Conservation (phyloP, 768 basidiomycete species). For the Suillus placidus region DNA sequence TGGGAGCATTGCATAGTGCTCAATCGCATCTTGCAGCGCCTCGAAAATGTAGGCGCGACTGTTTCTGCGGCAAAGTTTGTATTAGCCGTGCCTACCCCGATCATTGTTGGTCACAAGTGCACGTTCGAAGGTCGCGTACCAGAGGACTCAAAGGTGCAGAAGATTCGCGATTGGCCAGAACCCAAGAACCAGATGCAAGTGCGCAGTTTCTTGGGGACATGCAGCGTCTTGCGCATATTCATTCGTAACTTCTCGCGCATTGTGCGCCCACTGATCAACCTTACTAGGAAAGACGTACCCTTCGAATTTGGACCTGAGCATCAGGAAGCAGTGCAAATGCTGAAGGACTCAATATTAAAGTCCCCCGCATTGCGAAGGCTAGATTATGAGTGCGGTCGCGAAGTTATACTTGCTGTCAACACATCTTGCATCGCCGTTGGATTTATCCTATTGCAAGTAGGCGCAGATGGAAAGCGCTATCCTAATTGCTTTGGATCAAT, state of each 20-base stretch:
- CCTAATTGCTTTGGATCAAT: constrained; percentile 43
- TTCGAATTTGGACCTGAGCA: constrained; percentile 25
- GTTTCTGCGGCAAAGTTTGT: constrained; percentile 39
- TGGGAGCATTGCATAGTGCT: no score
- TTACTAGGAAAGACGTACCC: constrained; percentile 28
- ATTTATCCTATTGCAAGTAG: constrained; percentile 29
- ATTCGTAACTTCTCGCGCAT: constrained; percentile 30
- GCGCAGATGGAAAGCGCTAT: constrained; percentile 17
- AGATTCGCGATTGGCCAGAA: constrained; percentile 34
- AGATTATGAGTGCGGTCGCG: no score
- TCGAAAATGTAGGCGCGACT: constrained; percentile 43
- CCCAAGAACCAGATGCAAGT: constrained; percentile 17
- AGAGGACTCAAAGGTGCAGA: constrained; percentile 27
- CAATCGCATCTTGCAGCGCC: no score
- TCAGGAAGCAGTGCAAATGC: no score
- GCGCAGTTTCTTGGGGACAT: constrained; percentile 31
- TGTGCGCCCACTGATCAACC: constrained; percentile 24
- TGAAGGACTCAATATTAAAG: no score
- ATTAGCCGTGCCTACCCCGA: no score
- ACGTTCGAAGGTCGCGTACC: constrained; percentile 37
- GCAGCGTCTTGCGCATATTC: constrained; percentile 30
- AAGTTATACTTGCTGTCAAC: no score
- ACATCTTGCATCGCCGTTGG: no score
- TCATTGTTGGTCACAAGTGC: constrained; percentile 42
- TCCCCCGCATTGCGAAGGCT: no score